These are phyloP conservation scores for Beta macrorhiza DNA, from an alignment of 179 eudicot genomes.

Conservation along the genomic window DNA sequence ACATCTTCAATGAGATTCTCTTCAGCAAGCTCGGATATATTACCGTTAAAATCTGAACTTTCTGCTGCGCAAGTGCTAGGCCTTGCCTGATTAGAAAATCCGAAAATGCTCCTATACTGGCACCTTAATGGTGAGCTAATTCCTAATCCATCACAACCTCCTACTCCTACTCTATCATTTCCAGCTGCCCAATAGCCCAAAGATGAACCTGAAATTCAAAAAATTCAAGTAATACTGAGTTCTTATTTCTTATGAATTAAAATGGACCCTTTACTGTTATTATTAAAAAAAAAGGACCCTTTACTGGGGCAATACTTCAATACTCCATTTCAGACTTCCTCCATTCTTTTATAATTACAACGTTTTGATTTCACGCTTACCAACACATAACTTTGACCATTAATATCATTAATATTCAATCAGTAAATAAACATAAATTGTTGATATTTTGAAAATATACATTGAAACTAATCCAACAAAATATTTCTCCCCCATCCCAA, in stretches of 20 bases:
- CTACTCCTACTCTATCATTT: constrained; percentile 16
- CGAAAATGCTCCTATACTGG: constrained; percentile 19
- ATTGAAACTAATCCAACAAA: too few species aligned
- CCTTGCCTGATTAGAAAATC: constrained; percentile 19
- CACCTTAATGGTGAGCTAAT: constrained; percentile 12
- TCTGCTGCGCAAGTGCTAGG: neutral
- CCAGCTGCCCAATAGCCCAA: constrained; percentile 15
- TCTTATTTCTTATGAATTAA: neutral
- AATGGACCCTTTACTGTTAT: neutral
- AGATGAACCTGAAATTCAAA: constrained; percentile 27
- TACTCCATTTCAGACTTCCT: too few species aligned
- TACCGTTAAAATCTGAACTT: neutral
- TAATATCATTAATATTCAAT: too few species aligned
- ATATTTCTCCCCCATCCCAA: too few species aligned
- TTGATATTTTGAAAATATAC: too few species aligned
- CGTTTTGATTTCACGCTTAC: too few species aligned
- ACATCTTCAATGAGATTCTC: constrained; percentile 21
- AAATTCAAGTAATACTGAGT: neutral
- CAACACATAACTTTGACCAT: too few species aligned
- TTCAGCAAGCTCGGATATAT: constrained; percentile 4
- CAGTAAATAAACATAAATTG: too few species aligned
- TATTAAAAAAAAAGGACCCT: neutral
- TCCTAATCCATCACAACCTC: constrained; percentile 1
- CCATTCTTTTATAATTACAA: too few species aligned
- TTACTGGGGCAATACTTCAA: neutral